phyloP scores from a whole-genome alignment of 352 stramenopile genomes.

The Globisporangium sylvaticum region DNA sequence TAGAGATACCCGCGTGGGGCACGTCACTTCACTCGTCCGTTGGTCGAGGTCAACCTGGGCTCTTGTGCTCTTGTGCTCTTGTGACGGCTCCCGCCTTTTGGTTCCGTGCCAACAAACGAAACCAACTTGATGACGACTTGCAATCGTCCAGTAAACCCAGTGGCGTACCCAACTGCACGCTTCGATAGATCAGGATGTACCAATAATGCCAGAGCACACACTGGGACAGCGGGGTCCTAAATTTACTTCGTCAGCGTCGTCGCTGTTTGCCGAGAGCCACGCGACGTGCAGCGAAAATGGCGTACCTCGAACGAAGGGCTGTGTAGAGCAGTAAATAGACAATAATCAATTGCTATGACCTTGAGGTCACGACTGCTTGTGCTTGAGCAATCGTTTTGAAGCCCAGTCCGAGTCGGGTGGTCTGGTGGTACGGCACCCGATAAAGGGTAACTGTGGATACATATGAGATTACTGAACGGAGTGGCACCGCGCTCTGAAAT shows the following conservation, averaged over 20 bases:
- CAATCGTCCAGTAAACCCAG: not conserved
- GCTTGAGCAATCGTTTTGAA: not conserved
- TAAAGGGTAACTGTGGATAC: not conserved
- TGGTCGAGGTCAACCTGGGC: not conserved
- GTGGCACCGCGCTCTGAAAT: not conserved
- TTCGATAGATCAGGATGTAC: not conserved
- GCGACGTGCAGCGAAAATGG: not conserved
- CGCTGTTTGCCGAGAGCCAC: not conserved
- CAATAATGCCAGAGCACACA: not conserved
- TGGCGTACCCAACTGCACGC: not conserved
- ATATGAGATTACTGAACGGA: not conserved
- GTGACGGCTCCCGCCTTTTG: not conserved
- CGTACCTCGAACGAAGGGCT: not conserved
- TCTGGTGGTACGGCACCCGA: not conserved
- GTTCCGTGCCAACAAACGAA: not conserved
- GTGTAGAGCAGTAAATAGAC: not conserved
- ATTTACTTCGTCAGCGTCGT: not conserved
- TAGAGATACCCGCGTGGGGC: not conserved
- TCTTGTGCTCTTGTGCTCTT: too few species aligned
- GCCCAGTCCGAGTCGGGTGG: not conserved
- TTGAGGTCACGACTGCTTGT: not conserved
- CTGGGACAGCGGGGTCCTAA: not conserved
- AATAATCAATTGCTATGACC: not conserved
- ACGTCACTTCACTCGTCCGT: not conserved
- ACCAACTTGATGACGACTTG: not conserved